These are phyloP conservation scores for Podaxis sp. DNA, from an alignment of 768 basidiomycete species.

Conservation along the genomic window DNA sequence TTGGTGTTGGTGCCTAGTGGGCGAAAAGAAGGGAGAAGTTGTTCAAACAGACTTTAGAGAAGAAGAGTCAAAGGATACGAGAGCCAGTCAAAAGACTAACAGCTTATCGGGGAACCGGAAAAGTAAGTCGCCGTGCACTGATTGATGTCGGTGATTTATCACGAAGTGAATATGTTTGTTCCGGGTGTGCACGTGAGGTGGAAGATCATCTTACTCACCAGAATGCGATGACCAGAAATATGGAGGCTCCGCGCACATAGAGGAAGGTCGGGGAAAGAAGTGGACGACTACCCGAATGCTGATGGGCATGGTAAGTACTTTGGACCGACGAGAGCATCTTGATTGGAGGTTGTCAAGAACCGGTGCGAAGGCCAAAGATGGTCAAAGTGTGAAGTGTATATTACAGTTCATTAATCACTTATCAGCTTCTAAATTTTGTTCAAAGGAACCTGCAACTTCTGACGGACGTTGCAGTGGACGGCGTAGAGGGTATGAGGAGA, in stretches of 20 bases:
- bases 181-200: not conserved
- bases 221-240: not conserved
- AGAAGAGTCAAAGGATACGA: not conserved
- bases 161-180: not conserved
- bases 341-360: not conserved
- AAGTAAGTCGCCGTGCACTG: not conserved
- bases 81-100: not conserved
- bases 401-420: not conserved
- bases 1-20: no score
- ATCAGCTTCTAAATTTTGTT: not conserved
- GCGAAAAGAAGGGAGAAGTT: not conserved
- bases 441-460: not conserved
- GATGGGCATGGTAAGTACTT: no score
- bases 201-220: not conserved
- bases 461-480: not conserved
- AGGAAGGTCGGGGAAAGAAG: not conserved
- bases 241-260: not conserved
- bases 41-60: not conserved
- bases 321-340: not conserved
- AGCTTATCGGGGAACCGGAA: not conserved
- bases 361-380: not conserved
- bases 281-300: not conserved
- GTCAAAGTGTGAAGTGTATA: not conserved
- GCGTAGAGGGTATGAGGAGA: not conserved
- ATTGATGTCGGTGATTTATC: not conserved